A percentile compares a stretch with the other conserved stretches of the same genome.
Evolutionary conservation across 2,329 filamentous ascomycete genomes (phyloP).

Genomic region (Trichoderma aggressivum): DNA sequence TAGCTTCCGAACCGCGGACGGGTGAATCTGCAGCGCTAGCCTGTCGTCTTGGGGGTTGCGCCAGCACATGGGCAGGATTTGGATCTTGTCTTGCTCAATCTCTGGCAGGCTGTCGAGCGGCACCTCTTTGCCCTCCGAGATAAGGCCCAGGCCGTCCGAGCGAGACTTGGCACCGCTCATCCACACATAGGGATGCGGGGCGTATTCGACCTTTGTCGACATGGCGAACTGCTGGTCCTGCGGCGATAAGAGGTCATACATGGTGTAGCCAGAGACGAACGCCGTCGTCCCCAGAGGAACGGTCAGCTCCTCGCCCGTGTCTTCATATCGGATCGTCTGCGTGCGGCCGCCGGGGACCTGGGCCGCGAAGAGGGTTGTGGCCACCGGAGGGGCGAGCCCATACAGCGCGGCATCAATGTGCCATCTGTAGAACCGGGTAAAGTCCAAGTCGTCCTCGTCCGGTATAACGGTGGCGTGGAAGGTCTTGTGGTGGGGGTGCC

Average conservation of each 20-base stretch:
- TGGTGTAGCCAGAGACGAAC: slow-evolving; percentile 67
- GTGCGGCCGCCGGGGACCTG: slow-evolving; percentile 62
- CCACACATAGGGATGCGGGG: slow-evolving; percentile 78
- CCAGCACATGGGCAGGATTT: slow-evolving; percentile 74
- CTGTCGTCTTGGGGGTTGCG: slow-evolving; percentile 68
- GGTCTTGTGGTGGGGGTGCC: slow-evolving; percentile 73
- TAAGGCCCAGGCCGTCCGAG: slow-evolving; percentile 66
- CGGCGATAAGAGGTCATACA: slow-evolving; percentile 64
- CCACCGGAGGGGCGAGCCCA: slow-evolving; percentile 68
- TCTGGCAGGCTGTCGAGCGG: slow-evolving; percentile 57
- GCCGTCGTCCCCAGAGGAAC: slow-evolving; percentile 74
- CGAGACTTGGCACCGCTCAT: slow-evolving; percentile 67
- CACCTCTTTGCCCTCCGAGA: slow-evolving; percentile 64
- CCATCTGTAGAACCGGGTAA: slow-evolving; percentile 68
- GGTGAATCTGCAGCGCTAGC: slow-evolving; percentile 70
- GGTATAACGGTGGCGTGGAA: slow-evolving; percentile 68
- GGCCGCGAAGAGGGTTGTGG: slow-evolving; percentile 72
- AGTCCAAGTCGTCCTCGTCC: slow-evolving; percentile 46
- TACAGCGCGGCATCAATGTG: slow-evolving; percentile 79
- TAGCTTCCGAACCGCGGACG: slow-evolving; percentile 66
- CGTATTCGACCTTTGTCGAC: slow-evolving; percentile 68
- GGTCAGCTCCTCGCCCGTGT: slow-evolving; percentile 61
- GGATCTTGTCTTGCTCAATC: slow-evolving; percentile 63
- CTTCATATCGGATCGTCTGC: slow-evolving; percentile 70
- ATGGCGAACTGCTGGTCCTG: slow-evolving; percentile 66